phyloP scores from a whole-genome alignment of 345 rosid species.

The Euphorbia pulcherrima region DNA sequence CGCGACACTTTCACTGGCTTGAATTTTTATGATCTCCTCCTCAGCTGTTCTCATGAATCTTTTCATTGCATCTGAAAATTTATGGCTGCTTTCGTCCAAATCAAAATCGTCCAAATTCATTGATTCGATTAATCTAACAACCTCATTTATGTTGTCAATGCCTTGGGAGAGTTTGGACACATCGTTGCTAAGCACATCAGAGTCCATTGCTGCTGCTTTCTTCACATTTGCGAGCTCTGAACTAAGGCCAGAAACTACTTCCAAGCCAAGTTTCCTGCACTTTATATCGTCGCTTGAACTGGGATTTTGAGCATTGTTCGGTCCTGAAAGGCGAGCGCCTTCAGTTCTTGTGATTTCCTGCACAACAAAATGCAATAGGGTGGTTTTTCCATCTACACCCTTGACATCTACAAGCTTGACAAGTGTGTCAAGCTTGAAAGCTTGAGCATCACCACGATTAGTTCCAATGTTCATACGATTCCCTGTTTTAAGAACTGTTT shows the following conservation, averaged over 20 bases:
- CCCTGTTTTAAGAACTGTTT: slow-evolving; percentile 96
- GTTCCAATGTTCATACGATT: slow-evolving; percentile 99
- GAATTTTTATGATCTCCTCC: slow-evolving; percentile 81
- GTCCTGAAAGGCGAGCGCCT: slow-evolving; percentile 74
- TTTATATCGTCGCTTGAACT: slow-evolving; percentile 53
- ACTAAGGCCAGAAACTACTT: slow-evolving; percentile 83
- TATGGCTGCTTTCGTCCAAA: slow-evolving; percentile 40
- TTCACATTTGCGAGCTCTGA: slow-evolving; percentile 76
- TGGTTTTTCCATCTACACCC: slow-evolving; percentile 96
- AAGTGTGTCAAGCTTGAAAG: slow-evolving; percentile 96
- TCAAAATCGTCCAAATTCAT: slow-evolving; percentile 19
- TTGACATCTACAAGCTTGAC: slow-evolving; percentile 92
- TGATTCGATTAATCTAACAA: slow-evolving; percentile 43
- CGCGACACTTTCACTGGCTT: slow-evolving; percentile 85
- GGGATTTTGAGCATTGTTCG: slow-evolving; percentile 33
- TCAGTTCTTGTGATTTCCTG: slow-evolving; percentile 92
- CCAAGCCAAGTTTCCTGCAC: slow-evolving; percentile 83
- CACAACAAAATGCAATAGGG: slow-evolving; percentile 93
- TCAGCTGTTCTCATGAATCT: slow-evolving; percentile 60
- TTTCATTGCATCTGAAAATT: slow-evolving; percentile 69
- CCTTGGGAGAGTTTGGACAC: slow-evolving; percentile 82
- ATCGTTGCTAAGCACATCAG: slow-evolving; percentile 75
- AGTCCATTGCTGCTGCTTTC: slow-evolving; percentile 98
- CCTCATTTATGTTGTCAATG: slow-evolving; percentile 47
- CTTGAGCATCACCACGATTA: slow-evolving; percentile 95